These are phyloP conservation scores for Apophysomyces trapeziformis DNA, from an alignment of 371 early-diverging fungal species.

Conservation along the genomic window DNA sequence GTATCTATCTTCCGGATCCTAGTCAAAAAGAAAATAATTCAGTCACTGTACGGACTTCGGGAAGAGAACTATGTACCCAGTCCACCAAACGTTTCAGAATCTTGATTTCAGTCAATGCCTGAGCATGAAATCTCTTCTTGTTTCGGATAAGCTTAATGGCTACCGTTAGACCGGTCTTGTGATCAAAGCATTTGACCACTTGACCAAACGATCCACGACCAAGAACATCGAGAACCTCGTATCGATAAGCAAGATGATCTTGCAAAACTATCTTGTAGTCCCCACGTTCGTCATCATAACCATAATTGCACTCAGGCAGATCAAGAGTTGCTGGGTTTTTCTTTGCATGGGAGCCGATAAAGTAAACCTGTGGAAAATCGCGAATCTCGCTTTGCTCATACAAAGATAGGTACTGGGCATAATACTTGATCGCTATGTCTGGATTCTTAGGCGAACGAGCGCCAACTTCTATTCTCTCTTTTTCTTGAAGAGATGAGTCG, in stretches of 20 bases:
- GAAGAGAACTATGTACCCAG: constrained; percentile 52
- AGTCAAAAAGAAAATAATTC: constrained; percentile 1
- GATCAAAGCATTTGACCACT: constrained; percentile 90
- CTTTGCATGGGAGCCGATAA: constrained; percentile 71
- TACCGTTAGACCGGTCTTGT: constrained; percentile 79
- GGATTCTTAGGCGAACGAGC: constrained; percentile 43
- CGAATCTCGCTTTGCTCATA: constrained; percentile 85
- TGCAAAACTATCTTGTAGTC: constrained; percentile 81
- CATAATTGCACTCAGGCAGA: constrained; percentile 58
- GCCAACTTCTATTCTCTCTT: constrained; percentile 23
- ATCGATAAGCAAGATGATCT: constrained; percentile 90
- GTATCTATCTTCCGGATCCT: constrained; percentile 71
- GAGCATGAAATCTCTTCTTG: constrained; percentile 92
- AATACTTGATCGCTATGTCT: constrained; percentile 31
- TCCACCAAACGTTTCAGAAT: constrained; percentile 73
- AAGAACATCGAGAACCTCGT: constrained; percentile 85
- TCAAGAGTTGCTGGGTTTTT: constrained; percentile 55
- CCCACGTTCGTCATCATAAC: constrained; percentile 93
- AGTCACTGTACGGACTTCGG: neutral
- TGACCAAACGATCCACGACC: constrained; percentile 98
- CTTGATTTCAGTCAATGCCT: constrained; percentile 94
- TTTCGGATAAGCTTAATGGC: constrained; percentile 97
- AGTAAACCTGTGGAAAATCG: constrained; percentile 79
- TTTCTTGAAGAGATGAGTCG: constrained; percentile 33
- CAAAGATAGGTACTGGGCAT: constrained; percentile 60